These are phyloP conservation scores for Schwanniomyces pseudopolymorphus DNA, from an alignment of 805 yeast species.

Conservation along the genomic window DNA sequence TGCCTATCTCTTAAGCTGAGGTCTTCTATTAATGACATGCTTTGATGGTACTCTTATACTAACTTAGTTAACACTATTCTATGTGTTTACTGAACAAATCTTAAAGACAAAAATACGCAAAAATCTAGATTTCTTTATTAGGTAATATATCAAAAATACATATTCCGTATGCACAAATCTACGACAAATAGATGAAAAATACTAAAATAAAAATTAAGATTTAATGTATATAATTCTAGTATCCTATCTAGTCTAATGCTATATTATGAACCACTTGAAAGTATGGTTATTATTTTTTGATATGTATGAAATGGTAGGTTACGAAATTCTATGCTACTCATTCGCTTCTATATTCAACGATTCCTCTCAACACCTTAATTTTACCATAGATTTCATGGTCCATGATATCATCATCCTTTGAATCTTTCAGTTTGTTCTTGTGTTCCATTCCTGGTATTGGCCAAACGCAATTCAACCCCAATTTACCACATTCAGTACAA, in stretches of 20 bases:
- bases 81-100: slow-evolving; percentile 1
- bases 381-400: slow-evolving; percentile 56
- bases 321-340: neutral
- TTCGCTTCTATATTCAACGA: slow-evolving; percentile 47
- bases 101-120: neutral
- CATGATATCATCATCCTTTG: slow-evolving; percentile 48
- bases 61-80: neutral
- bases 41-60: neutral
- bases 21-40: slow-evolving; percentile 13
- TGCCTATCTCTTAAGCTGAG: slow-evolving; percentile 24
- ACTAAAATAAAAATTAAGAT: no score
- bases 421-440: slow-evolving; percentile 54
- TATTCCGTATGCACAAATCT: no score
- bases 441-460: slow-evolving; percentile 71
- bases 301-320: neutral
- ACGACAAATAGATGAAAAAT: no score
- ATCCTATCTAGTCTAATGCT: neutral
- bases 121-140: slow-evolving; percentile 3
- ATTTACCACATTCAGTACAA: slow-evolving; percentile 67
- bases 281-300: neutral
- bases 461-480: slow-evolving; percentile 67
- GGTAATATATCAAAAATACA: neutral
- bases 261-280: neutral
- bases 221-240: no score
- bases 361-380: slow-evolving; percentile 62